These are phyloP conservation scores for Terfezia boudieri DNA, from an alignment of 495 filamentous ascomycete species.

Conservation along the genomic window DNA sequence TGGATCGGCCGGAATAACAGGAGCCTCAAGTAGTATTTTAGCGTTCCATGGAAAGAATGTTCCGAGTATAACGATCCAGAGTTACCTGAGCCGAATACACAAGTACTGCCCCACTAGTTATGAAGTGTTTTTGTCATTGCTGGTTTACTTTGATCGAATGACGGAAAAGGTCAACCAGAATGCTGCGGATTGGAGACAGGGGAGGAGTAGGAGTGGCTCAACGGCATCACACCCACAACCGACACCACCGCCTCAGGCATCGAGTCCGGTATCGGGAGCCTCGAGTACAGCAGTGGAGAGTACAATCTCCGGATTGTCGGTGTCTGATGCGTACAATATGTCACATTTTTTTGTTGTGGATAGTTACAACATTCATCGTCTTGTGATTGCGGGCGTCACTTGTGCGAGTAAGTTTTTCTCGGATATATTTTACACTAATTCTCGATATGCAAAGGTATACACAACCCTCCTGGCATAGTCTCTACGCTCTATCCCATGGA, in stretches of 20 bases:
- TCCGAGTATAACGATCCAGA: conserved; percentile 86
- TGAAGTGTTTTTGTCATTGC: conserved; percentile 83
- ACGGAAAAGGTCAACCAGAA: conserved; percentile 72
- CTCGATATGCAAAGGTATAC: conserved; percentile 90
- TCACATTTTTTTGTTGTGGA: conserved; percentile 90
- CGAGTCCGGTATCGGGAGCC: conserved; percentile 6
- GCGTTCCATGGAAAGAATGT: conserved; percentile 99
- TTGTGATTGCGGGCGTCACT: conserved; percentile 93
- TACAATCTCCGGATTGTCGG: conserved; percentile 9
- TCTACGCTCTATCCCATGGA: neutral
- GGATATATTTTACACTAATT: conserved; percentile 98
- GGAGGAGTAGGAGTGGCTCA: neutral
- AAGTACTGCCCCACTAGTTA: conserved; percentile 98
- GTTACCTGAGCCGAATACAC: conserved; percentile 88
- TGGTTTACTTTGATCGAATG: conserved; percentile 99
- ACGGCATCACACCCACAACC: neutral
- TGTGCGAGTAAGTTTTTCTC: conserved; percentile 99
- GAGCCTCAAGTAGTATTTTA: conserved; percentile 70
- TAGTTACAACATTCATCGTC: conserved; percentile 94
- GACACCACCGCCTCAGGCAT: neutral
- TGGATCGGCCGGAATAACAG: conserved; percentile 34
- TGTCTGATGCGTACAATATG: conserved; percentile 34
- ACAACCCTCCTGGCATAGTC: neutral
- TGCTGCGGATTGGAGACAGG: conserved; percentile 14
- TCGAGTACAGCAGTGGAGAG: conserved; percentile 13